Conservation (phyloP, 2,329 filamentous ascomycete genomes). For the Pleurostoma richardsiae region DNA sequence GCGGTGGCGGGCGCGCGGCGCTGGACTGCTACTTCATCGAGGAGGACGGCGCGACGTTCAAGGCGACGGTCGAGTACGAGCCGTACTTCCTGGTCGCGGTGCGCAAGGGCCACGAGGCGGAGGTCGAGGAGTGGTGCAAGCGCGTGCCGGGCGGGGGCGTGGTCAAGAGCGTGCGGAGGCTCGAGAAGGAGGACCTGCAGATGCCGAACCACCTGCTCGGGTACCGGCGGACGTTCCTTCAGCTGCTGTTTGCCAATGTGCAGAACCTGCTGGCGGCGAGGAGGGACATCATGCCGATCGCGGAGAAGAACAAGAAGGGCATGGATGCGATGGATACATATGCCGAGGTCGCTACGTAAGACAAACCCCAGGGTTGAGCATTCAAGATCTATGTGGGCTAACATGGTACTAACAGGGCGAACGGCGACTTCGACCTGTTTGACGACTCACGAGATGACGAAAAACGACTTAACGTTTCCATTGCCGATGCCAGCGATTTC, state of each 20-base stretch:
- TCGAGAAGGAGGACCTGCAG: conserved; percentile 89
- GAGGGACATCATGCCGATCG: conserved; percentile 80
- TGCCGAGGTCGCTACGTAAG: conserved; percentile 86
- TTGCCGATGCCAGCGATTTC: conserved; percentile 89
- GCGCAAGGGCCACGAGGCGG: conserved; percentile 79
- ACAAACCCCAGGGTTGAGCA: conserved; percentile 10
- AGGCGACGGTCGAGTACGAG: conserved; percentile 92
- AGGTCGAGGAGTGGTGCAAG: conserved; percentile 95
- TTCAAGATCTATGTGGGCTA: too few species aligned
- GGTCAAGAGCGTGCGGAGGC: conserved; percentile 68
- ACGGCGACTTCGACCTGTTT: conserved; percentile 89
- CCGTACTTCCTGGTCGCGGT: conserved; percentile 93
- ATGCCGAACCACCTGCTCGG: conserved; percentile 96
- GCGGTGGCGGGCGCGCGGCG: conserved; percentile 81
- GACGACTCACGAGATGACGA: conserved; percentile 79
- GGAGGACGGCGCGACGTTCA: conserved; percentile 84
- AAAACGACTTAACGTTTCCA: conserved; percentile 67
- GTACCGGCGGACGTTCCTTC: conserved; percentile 81
- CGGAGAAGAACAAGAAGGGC: conserved; percentile 94
- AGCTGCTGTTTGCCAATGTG: conserved; percentile 84
- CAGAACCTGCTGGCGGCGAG: conserved; percentile 79
- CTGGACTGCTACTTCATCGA: conserved; percentile 98
- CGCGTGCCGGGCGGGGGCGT: conserved; percentile 72
- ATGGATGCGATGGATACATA: conserved; percentile 98
- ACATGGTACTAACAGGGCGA: conserved; percentile 46